Conservation (phyloP, 306 rosid species). For the cucumber (Cucumis sativus) region Cucumber_9930_V3 NC_026657.2:38030501-38031000, state of each 20-base stretch:
- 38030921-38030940: slow-evolving; percentile 59
- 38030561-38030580: neutral
- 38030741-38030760: neutral
- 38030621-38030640: neutral
- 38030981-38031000: slow-evolving; percentile 65
- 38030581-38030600: neutral
- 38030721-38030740: neutral
- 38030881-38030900: slow-evolving; percentile 64
- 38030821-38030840: slow-evolving; percentile 47
- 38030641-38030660: neutral
- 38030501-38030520: neutral
- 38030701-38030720: neutral
- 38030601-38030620: neutral
- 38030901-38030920: slow-evolving; percentile 60
- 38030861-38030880: slow-evolving; percentile 62
- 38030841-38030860: slow-evolving; percentile 95
- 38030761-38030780: neutral
- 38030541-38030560: neutral
- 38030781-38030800: neutral
- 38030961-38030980: slow-evolving; percentile 86
- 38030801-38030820: neutral
- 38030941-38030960: slow-evolving; percentile 59
- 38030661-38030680: neutral
- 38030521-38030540: neutral
- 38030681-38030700: neutral